These are phyloP conservation scores for Cladosporium velox DNA, from an alignment of 2,329 filamentous ascomycete species.

Conservation along the genomic window DNA sequence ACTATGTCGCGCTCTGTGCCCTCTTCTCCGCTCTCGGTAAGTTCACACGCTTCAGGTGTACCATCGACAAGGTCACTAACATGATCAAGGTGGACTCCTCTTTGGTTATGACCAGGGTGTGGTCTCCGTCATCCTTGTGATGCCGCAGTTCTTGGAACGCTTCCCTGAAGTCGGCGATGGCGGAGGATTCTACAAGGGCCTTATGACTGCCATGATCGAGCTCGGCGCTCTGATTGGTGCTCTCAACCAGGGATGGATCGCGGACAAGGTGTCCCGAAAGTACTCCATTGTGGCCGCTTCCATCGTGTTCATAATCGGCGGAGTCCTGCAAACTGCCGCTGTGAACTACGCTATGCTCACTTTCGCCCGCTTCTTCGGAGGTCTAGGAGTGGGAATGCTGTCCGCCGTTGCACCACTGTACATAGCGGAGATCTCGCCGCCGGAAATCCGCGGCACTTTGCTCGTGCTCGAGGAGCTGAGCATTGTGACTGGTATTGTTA, in stretches of 20 bases:
- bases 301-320: constrained; percentile 48
- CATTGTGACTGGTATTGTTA: constrained; percentile 52
- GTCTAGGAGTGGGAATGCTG: constrained; percentile 38
- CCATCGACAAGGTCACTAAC: neutral
- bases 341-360: constrained; percentile 36
- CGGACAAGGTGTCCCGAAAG: constrained; percentile 48
- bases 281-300: constrained; percentile 45
- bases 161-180: constrained; percentile 40
- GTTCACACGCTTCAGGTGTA: neutral
- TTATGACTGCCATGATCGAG: constrained; percentile 49
- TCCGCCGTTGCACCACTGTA: constrained; percentile 45
- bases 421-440: constrained; percentile 38
- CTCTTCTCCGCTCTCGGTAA: constrained; percentile 16
- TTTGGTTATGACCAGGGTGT: constrained; percentile 41
- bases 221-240: constrained; percentile 44
- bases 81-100: constrained; percentile 12
- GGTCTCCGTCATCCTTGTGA: constrained; percentile 46
- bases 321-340: constrained; percentile 42
- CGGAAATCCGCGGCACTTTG: constrained; percentile 43
- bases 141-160: constrained; percentile 46
- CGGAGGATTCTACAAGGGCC: constrained; percentile 41
- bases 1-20: constrained; percentile 35
- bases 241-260: constrained; percentile 39
- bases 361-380: constrained; percentile 36
- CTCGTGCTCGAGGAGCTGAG: constrained; percentile 53